Base-by-base conservation (phyloP, 805 yeast genomes). In the Candida schatavii region DNA sequence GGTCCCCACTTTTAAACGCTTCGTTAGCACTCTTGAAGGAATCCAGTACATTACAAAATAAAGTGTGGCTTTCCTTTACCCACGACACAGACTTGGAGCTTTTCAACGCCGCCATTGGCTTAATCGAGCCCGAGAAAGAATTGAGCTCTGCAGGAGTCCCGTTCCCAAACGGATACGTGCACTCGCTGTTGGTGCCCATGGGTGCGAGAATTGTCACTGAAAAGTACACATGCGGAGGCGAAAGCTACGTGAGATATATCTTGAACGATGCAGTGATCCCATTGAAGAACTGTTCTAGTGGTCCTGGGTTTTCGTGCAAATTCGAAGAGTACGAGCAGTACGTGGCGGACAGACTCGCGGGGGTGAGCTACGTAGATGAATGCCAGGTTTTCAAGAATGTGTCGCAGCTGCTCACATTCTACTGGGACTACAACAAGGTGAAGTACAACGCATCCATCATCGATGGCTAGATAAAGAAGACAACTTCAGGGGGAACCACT, bases 351-450 rank as follows among this genome's bases (percentile, higher is more conserved):
- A 61, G 65, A 50, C 41, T 66, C 40, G 47, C 49, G 3, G 62
- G 61, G 40, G 43, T 52, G 14, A 51, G 54, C 33, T 69, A 58
- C 46, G 50, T 46, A 29, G 45, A 52, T 18, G 64, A 64, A 20
- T 71, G 75, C 50, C 55, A 55, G 18, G 28, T 35, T 5, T 22
- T 22, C 38, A 25, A 22, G n/a, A 22, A 22, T n/a, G 38, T 35
- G 5, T 25, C 38, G 5, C 38, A 49, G 15, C 43, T 50, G 17
- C 51, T 69, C 34, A 57, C 70, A 1, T 70, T 70, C 51, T 68
- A 63, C 53, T 70, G 76, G 76, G 72, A 70, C 49, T 70, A 59
- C 41, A 17, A 35, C 11, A 35, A 15, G 14, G 19, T 18, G 9
- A 15, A 18, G 25, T 33, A 33, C 19, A 21, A 33, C 25, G 36